Evolutionary conservation across 148 eudicot genomes (phyloP), one percentile per base, ranked within the genome.

Genomic region (Mesembryanthemum crystallinum): DNA sequence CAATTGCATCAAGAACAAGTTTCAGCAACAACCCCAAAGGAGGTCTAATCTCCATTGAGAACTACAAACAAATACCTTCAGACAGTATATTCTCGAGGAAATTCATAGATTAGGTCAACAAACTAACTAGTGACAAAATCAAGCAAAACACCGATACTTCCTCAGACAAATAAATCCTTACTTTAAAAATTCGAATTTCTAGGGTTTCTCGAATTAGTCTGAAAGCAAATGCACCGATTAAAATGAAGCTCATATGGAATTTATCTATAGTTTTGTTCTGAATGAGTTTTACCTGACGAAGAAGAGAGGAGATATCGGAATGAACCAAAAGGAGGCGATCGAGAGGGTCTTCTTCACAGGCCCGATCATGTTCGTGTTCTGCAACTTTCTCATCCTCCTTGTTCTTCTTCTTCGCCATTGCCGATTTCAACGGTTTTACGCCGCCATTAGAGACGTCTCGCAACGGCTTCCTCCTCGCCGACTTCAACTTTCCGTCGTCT

Each of bases 311-410:
- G 24, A 91, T 69, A 42, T 88, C 83, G 43, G 97, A 88, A 67
- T 88, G 97, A 62, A 86, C 82, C 35, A 89, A 84, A 52, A 88
- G 92, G 67, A 91, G 90, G 42, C 87, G 90, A 75, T 89, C 93
- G 66, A 89, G 81, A 5, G 86, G 81, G 59, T 74, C 86, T 6
- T 73, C 81, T 10, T 42, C 72, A 51, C 54, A n/a, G 42, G 14
- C 1, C 14, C 25, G 59, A 42, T 58, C 57, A 24, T 5, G 9
- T 65, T 45, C 43, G 45, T n/a, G 10, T 33, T 29, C 55, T 13
- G 67, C 42, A 5, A 23, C 30, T 20, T 76, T 30, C 9, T 72
- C 49, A 61, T 37, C 52, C 28, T 47, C 39, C 13, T 62, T 67
- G 71, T 57, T 67, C 7, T 55, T 51, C 15, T 51, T 77, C 20